These are phyloP conservation scores for Hortaea werneckii DNA, from an alignment of 2,329 filamentous ascomycete species.

Conservation along the genomic window DNA sequence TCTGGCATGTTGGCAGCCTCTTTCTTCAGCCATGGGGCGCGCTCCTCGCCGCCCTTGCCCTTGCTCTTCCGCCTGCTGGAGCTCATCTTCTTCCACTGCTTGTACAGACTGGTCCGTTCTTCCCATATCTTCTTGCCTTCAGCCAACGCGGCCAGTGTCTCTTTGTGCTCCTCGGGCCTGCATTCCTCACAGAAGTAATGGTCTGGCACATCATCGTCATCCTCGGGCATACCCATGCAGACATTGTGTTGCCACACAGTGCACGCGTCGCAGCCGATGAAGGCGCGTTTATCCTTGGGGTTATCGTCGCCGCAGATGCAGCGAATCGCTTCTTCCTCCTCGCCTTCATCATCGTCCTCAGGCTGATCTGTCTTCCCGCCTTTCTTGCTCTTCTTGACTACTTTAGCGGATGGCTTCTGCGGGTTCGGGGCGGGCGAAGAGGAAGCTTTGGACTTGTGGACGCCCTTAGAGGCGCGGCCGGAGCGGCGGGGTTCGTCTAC, in stretches of 20 bases:
- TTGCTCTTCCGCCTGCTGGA: conserved; percentile 51
- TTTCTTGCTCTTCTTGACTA: conserved; percentile 38
- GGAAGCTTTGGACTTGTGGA: conserved; percentile 76
- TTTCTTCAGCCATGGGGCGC: conserved; percentile 24
- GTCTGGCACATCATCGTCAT: conserved; percentile 58
- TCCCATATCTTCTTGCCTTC: conserved; percentile 84
- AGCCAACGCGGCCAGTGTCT: conserved; percentile 66
- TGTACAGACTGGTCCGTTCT: conserved; percentile 26
- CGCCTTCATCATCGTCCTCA: conserved; percentile 41
- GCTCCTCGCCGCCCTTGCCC: conserved; percentile 22
- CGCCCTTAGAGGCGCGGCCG: conserved; percentile 90
- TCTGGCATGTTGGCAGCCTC: conserved; percentile 11
- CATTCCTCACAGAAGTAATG: conserved; percentile 92
- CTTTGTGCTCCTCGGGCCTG: conserved; percentile 70
- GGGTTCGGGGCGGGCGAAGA: conserved; percentile 29
- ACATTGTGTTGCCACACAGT: conserved; percentile 95
- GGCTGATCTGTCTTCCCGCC: conserved; percentile 35
- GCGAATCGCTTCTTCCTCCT: conserved; percentile 55
- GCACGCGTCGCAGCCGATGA: conserved; percentile 93
- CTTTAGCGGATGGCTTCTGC: conserved; percentile 31
- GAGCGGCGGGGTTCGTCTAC: conserved; percentile 82
- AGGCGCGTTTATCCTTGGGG: conserved; percentile 76
- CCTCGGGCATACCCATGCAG: conserved; percentile 77
- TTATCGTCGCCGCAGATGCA: conserved; percentile 88
- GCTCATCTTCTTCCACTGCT: conserved; percentile 49